Evolutionary conservation across 768 basidiomycete species (phyloP).

Genomic region (Suillus cothurnatus): DNA sequence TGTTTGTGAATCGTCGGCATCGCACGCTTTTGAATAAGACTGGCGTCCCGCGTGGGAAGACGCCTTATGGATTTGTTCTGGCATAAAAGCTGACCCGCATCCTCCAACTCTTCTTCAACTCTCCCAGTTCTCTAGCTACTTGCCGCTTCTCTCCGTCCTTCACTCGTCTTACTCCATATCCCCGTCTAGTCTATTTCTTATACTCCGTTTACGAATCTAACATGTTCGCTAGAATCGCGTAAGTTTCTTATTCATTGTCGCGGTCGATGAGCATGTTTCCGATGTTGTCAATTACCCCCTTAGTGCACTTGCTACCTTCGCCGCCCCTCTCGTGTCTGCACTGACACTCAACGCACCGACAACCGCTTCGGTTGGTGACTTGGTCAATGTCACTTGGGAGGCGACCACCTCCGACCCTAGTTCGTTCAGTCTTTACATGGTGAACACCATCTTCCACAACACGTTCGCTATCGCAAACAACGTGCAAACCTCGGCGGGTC

Average conservation of each 20-base stretch:
- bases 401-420: slow-evolving; percentile 41
- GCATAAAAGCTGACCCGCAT: slow-evolving; percentile 21
- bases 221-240: slow-evolving; percentile 58
- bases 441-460: slow-evolving; percentile 53
- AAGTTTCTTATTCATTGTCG: slow-evolving; percentile 14
- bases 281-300: slow-evolving; percentile 34
- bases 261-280: neutral
- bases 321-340: slow-evolving; percentile 47
- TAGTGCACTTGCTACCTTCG: slow-evolving; percentile 44
- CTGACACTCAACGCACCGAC: slow-evolving; percentile 43
- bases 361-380: slow-evolving; percentile 34
- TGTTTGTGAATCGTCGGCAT: slow-evolving; percentile 22
- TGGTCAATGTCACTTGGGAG: slow-evolving; percentile 51
- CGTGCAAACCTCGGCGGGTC: slow-evolving; percentile 39
- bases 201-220: slow-evolving; percentile 25
- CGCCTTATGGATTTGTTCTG: neutral
- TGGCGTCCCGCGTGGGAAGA: slow-evolving; percentile 23
- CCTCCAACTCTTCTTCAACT: slow-evolving; percentile 10
- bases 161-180: neutral
- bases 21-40: slow-evolving; percentile 10
- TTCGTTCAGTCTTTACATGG: slow-evolving; percentile 48
- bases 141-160: slow-evolving; percentile 16
- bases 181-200: slow-evolving; percentile 7
- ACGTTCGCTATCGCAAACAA: slow-evolving; percentile 58
- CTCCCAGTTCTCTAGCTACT: slow-evolving; percentile 22